phyloP scores from a whole-genome alignment of 805 yeast species.

The Suhomyces sp. region DNA sequence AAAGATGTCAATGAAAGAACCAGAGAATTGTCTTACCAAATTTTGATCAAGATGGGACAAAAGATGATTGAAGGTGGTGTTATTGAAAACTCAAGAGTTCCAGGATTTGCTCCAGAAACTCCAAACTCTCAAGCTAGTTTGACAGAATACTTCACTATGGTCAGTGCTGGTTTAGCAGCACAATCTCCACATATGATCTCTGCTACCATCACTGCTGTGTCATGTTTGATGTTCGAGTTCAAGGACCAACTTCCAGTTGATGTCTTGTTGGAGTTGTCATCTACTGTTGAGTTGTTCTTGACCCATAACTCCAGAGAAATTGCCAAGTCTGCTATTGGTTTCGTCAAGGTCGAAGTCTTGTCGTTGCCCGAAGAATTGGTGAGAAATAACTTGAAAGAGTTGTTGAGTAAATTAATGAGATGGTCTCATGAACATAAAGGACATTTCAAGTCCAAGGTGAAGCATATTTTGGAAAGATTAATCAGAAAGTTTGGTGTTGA shows the following conservation, averaged over 20 bases:
- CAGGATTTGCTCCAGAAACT: conserved; percentile 61
- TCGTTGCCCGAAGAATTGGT: conserved; percentile 79
- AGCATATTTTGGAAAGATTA: conserved; percentile 88
- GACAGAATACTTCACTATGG: conserved; percentile 85
- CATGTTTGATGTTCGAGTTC: conserved; percentile 86
- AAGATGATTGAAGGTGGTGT: conserved; percentile 70
- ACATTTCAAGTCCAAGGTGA: conserved; percentile 88
- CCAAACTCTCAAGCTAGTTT: conserved; percentile 69
- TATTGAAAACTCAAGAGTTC: conserved; percentile 62
- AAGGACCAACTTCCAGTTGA: conserved; percentile 60
- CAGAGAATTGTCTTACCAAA: conserved; percentile 73
- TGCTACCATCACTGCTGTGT: conserved; percentile 84
- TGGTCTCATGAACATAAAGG: conserved; percentile 98
- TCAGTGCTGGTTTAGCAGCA: conserved; percentile 95
- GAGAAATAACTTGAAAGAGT: conserved; percentile 59
- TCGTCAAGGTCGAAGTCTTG: conserved; percentile 84
- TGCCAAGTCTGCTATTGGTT: conserved; percentile 91
- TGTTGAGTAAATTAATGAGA: conserved; percentile 71
- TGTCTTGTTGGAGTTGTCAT: conserved; percentile 68
- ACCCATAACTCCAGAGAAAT: conserved; percentile 91
- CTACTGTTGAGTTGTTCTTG: conserved; percentile 85
- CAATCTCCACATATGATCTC: conserved; percentile 93
- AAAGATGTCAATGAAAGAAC: conserved; percentile 93
- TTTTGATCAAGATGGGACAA: conserved; percentile 76
- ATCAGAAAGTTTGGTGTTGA: conserved; percentile 91